A percentile compares a stretch with the other conserved stretches of the same genome.
phyloP scores from a whole-genome alignment of 2,329 filamentous ascomycete species.

The Ustulina deusta region DNA sequence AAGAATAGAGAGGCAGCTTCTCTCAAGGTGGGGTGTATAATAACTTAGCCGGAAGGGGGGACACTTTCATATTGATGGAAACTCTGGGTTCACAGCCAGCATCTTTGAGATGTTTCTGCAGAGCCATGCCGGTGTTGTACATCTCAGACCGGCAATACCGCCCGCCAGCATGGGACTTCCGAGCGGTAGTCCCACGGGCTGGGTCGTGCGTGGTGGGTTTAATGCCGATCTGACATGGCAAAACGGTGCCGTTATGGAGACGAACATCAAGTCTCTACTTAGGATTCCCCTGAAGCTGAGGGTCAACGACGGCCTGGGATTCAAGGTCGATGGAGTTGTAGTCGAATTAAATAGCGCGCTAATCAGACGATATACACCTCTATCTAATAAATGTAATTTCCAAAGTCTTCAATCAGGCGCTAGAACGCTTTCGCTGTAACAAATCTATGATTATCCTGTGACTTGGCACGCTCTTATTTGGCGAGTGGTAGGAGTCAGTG shows the following conservation, averaged over 20 bases:
- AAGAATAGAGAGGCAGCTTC: too few relatives aligned
- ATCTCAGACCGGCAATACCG: conserved; percentile 22
- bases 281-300: conserved; percentile 18
- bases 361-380: background rate
- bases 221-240: conserved; percentile 13
- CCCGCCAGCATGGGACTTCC: conserved; percentile 13
- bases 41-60: too few relatives aligned
- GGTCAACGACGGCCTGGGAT: background rate
- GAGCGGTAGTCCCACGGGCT: conserved; percentile 15
- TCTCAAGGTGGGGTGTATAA: too few relatives aligned
- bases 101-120: conserved; percentile 23
- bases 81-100: conserved; percentile 14
- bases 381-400: background rate
- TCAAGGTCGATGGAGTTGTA: conserved; percentile 6
- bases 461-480: background rate
- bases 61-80: conserved; percentile 28
- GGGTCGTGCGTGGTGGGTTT: conserved; percentile 17
- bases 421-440: conserved; percentile 1
- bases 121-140: conserved; percentile 23
- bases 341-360: conserved; percentile 1
- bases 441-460: background rate
- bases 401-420: background rate
- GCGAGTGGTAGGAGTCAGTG: background rate
- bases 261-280: conserved; percentile 17
- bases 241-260: conserved; percentile 9